A percentile compares a stretch with the other conserved stretches of the same genome.
These are phyloP conservation scores for Eucommia ulmoides DNA, from an alignment of 257 asterid species.

Conservation along the genomic window DNA sequence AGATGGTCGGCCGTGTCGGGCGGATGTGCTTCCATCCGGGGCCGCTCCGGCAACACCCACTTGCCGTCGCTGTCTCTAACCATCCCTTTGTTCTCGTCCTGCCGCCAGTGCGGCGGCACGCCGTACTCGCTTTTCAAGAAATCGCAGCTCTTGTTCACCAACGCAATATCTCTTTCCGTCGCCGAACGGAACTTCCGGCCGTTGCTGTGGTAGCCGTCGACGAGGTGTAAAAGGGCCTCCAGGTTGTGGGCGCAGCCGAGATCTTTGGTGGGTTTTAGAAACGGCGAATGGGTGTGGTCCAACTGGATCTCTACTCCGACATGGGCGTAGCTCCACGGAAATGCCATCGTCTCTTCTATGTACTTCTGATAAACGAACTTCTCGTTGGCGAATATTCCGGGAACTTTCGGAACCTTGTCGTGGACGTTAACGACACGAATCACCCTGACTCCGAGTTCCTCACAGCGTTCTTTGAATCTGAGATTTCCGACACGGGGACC, in stretches of 20 bases:
- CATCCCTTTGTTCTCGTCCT: slow-evolving; percentile 81
- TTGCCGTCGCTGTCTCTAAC: slow-evolving; percentile 36
- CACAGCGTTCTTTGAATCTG: slow-evolving; percentile 59
- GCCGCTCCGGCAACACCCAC: slow-evolving; percentile 66
- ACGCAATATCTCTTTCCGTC: slow-evolving; percentile 45
- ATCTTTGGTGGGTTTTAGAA: slow-evolving; percentile 26
- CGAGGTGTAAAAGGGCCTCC: slow-evolving; percentile 53
- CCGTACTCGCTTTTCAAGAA: slow-evolving; percentile 40
- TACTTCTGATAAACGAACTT: slow-evolving; percentile 45
- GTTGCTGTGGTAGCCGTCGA: slow-evolving; percentile 60
- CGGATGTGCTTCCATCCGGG: slow-evolving; percentile 55
- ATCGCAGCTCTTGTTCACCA: slow-evolving; percentile 49
- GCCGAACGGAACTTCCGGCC: slow-evolving; percentile 15
- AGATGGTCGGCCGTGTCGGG: slow-evolving; percentile 74
- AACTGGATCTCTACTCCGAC: slow-evolving; percentile 54
- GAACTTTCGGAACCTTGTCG: slow-evolving; percentile 55
- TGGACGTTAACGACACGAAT: slow-evolving; percentile 43
- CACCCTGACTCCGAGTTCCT: slow-evolving; percentile 45
- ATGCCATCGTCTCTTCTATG: slow-evolving; percentile 32
- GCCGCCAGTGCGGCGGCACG: slow-evolving; percentile 71
- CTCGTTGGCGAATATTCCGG: slow-evolving; percentile 63
- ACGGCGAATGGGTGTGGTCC: slow-evolving; percentile 49
- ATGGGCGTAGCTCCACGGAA: slow-evolving; percentile 82
- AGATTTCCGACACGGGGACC: slow-evolving; percentile 71
- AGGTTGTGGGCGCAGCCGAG: slow-evolving; percentile 44